Conservation (phyloP, 371 early-diverging fungal species). For the Syncephalastrum racemosum region DNA sequence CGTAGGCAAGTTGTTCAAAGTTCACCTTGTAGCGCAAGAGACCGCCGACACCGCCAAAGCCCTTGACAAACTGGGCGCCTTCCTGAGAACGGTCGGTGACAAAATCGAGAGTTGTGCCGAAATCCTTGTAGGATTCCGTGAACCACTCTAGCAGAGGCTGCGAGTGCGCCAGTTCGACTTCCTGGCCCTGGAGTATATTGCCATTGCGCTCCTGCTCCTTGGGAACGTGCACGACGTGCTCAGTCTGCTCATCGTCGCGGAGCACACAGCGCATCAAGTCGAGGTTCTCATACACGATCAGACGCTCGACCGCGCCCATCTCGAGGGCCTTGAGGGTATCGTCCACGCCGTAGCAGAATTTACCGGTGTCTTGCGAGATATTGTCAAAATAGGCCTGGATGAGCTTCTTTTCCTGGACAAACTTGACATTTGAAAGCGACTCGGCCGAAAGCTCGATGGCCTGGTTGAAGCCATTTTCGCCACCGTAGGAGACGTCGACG, state of each 20-base stretch:
- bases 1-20: constrained; percentile 58
- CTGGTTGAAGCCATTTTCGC: constrained; percentile 99
- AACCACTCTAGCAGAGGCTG: constrained; percentile 97
- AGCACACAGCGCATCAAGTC: constrained; percentile 76
- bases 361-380: constrained; percentile 96
- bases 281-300: constrained; percentile 98
- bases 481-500: constrained; percentile 99
- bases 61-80: constrained; percentile 99
- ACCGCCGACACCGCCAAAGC: constrained; percentile 99
- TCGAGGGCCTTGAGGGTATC: constrained; percentile 98
- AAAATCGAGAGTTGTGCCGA: constrained; percentile 92
- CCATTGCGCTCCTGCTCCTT: constrained; percentile 81
- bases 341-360: constrained; percentile 96
- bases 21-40: constrained; percentile 76
- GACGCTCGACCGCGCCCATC: constrained; percentile 94
- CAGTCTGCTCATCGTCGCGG: constrained; percentile 68
- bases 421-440: constrained; percentile 95
- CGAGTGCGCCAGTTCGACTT: constrained; percentile 81
- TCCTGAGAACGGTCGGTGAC: constrained; percentile 98
- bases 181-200: constrained; percentile 16
- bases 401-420: constrained; percentile 98
- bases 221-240: constrained; percentile 72
- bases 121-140: constrained; percentile 97
- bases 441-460: constrained; percentile 98
- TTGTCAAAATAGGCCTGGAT: constrained; percentile 97